Evolutionary conservation across 352 stramenopile species (phyloP).

Genomic region (Pelagophyceae sp.): DNA sequence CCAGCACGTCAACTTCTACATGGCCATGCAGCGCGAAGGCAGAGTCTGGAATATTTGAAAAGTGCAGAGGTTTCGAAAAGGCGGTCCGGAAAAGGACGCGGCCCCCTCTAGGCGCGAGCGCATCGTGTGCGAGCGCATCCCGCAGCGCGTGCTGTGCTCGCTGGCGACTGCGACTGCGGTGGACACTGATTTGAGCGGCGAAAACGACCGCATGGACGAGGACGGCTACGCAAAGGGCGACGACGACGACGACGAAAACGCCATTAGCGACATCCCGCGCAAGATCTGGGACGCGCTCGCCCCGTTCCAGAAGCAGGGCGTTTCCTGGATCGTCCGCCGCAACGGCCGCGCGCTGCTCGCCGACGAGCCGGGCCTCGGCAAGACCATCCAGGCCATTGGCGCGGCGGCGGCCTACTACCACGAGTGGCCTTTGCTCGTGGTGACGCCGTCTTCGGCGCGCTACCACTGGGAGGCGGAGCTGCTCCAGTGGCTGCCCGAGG

Average conservation of each 20-base stretch:
- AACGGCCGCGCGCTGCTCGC: slow-evolving; percentile 39
- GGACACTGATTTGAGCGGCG: neutral
- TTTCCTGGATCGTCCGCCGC: slow-evolving; percentile 18
- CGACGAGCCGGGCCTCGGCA: slow-evolving; percentile 50
- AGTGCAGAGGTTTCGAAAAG: too few relatives aligned
- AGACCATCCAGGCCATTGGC: slow-evolving; percentile 33
- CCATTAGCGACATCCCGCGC: neutral
- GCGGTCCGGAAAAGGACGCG: too few relatives aligned
- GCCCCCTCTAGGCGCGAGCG: neutral
- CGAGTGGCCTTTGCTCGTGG: slow-evolving; percentile 44
- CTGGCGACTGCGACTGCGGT: neutral
- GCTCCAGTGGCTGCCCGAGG: slow-evolving; percentile 17
- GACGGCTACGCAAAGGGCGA: neutral
- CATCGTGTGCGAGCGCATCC: neutral
- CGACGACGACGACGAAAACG: neutral
- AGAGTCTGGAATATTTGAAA: too few relatives aligned
- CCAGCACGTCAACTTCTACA: slow-evolving; percentile 4
- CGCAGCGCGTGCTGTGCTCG: neutral
- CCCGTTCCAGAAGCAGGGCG: slow-evolving; percentile 18
- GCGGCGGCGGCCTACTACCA: slow-evolving; percentile 28
- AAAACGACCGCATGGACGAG: slow-evolving; percentile 6
- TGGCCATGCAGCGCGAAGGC: too few relatives aligned
- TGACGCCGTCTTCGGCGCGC: slow-evolving; percentile 38
- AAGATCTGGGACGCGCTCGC: slow-evolving; percentile 3
- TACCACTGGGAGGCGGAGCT: slow-evolving; percentile 44